These are phyloP conservation scores for Chlamydomonas sphaeroides DNA, from an alignment of 139 green algal species.

Conservation along the genomic window DNA sequence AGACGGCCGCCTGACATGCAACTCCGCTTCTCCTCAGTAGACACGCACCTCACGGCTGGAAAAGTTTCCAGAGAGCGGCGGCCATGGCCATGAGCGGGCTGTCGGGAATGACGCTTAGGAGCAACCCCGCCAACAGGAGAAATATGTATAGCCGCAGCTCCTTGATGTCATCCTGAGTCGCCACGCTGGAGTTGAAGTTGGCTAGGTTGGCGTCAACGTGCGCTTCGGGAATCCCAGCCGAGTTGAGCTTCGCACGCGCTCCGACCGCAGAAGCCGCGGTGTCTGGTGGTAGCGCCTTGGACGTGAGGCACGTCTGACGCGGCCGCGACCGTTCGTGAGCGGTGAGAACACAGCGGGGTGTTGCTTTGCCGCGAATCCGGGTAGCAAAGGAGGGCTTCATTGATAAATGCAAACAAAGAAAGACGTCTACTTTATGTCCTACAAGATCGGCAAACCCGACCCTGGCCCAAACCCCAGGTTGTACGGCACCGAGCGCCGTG, in stretches of 20 bases:
- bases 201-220: constrained; percentile 5
- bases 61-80: not conserved
- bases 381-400: not conserved
- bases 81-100: not conserved
- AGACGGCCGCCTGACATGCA: too few species aligned
- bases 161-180: constrained; percentile 4
- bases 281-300: not conserved
- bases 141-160: constrained; percentile 10
- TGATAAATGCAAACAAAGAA: too few species aligned
- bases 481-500: too few species aligned
- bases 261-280: not conserved
- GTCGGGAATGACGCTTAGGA: not conserved
- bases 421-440: too few species aligned
- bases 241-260: not conserved
- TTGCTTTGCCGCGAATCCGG: not conserved
- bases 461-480: too few species aligned
- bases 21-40: too few species aligned
- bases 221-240: constrained; percentile 4
- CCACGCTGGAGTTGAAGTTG: constrained; percentile 3
- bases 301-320: not conserved
- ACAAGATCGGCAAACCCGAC: too few species aligned
- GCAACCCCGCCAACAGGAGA: not conserved
- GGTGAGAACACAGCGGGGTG: not conserved
- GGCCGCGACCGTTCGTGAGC: not conserved
- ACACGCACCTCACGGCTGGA: too few species aligned